These are phyloP conservation scores for Kalmusia sp. DNA, from an alignment of 2,329 filamentous ascomycete species.

Conservation along the genomic window DNA sequence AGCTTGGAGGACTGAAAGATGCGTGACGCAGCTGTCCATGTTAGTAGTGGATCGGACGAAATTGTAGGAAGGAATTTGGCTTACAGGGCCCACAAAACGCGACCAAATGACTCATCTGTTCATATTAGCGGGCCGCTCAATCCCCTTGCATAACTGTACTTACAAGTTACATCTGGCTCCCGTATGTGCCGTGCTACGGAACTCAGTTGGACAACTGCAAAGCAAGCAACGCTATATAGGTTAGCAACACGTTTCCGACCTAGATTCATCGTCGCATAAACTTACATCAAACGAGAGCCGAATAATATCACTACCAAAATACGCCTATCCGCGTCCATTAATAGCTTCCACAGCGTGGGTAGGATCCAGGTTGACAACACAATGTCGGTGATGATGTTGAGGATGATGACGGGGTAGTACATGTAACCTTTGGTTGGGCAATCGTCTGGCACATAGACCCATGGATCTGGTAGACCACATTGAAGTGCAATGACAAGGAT, in stretches of 20 bases:
- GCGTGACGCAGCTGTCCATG: slow-evolving; percentile 4
- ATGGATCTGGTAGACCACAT: slow-evolving; percentile 24
- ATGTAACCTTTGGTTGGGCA: slow-evolving; percentile 24
- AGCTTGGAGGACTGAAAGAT: slow-evolving; percentile 18
- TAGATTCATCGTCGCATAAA: not conserved
- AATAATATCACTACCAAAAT: slow-evolving; percentile 14
- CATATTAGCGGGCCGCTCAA: not conserved
- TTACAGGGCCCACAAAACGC: slow-evolving; percentile 15
- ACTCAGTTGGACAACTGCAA: slow-evolving; percentile 9
- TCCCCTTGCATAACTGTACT: not conserved
- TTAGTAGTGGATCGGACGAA: not conserved
- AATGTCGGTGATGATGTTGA: slow-evolving; percentile 31
- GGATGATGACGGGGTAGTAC: slow-evolving; percentile 22
- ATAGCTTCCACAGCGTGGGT: slow-evolving; percentile 17
- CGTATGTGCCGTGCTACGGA: slow-evolving; percentile 8
- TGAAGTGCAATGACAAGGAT: slow-evolving; percentile 22
- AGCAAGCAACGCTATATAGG: slow-evolving; percentile 10
- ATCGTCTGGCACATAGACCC: slow-evolving; percentile 12
- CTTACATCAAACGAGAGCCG: slow-evolving; percentile 13
- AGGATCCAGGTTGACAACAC: slow-evolving; percentile 31
- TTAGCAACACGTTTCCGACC: not conserved
- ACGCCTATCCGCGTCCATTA: slow-evolving; percentile 10
- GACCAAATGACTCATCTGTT: slow-evolving; percentile 11
- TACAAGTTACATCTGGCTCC: slow-evolving; percentile 14
- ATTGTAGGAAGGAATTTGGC: not conserved